Percentiles rank a stretch among this genome's conserved stretches.
phyloP scores from a whole-genome alignment of 305 asterid genomes.

The Withania somnifera region DNA sequence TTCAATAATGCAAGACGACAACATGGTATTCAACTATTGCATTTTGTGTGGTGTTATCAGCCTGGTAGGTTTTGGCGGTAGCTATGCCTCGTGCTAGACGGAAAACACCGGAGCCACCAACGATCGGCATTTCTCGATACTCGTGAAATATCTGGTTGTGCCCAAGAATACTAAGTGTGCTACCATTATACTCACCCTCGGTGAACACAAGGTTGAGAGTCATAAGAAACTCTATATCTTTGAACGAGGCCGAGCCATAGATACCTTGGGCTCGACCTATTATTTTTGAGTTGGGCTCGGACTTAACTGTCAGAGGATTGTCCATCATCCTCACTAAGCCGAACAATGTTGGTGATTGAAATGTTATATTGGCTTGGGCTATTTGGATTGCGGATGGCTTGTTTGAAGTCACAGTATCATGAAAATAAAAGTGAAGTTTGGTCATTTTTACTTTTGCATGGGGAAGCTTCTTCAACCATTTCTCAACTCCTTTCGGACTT shows the following conservation, averaged over 20 bases:
- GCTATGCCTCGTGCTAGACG: conserved; percentile 6
- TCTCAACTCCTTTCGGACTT: not conserved
- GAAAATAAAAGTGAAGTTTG: conserved; percentile 17
- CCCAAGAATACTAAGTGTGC: conserved; percentile 9
- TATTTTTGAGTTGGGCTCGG: not conserved
- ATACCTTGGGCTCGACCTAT: conserved; percentile 17
- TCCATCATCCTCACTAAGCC: conserved; percentile 1
- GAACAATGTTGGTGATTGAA: not conserved
- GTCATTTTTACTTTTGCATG: not conserved
- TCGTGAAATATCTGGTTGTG: conserved; percentile 11
- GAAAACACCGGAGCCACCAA: conserved; percentile 5
- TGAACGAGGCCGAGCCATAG: not conserved
- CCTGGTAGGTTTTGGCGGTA: not conserved
- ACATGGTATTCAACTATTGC: conserved; percentile 15
- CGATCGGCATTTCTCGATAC: conserved; percentile 10
- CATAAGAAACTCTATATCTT: conserved; percentile 7
- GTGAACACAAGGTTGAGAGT: conserved; percentile 2
- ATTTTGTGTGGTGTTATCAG: conserved; percentile 3
- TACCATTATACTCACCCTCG: conserved; percentile 3
- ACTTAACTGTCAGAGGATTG: conserved; percentile 3
- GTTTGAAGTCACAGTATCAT: conserved; percentile 3
- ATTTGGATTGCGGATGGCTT: not conserved
- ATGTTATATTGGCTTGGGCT: not conserved
- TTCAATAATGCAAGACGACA: not conserved
- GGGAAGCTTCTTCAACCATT: not conserved